Evolutionary conservation across 2,329 filamentous ascomycete species (phyloP).

Genomic region (Xylariales sp.): DNA sequence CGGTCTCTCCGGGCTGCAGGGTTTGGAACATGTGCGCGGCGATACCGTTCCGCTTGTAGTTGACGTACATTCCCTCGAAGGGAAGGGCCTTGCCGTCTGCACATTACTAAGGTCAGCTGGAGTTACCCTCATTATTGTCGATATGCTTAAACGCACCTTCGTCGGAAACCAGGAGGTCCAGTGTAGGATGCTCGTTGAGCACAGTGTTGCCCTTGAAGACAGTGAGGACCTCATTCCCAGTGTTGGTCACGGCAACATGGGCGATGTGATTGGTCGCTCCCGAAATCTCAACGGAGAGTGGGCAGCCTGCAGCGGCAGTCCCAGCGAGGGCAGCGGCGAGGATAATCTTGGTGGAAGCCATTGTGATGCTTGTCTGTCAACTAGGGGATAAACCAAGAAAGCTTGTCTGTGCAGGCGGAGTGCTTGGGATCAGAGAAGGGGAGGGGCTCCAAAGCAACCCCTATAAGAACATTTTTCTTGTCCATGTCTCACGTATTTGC

Average conservation of each 20-base stretch:
- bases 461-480: no score
- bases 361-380: no score
- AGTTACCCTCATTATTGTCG: background rate
- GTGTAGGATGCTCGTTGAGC: slow-evolving; percentile 3
- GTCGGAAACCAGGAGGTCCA: slow-evolving; percentile 4
- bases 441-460: no score
- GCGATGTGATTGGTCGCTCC: background rate
- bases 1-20: slow-evolving; percentile 5
- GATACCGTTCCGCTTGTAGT: slow-evolving; percentile 4
- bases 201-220: slow-evolving; percentile 8
- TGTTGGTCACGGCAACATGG: slow-evolving; percentile 6
- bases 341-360: slow-evolving; percentile 1
- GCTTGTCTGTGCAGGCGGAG: no score
- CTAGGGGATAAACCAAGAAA: no score
- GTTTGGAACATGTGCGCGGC: slow-evolving; percentile 6
- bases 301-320: slow-evolving; percentile 6
- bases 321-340: slow-evolving; percentile 4
- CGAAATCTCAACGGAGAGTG: slow-evolving; percentile 4
- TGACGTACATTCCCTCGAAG: slow-evolving; percentile 5
- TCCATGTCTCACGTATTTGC: no score
- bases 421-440: no score
- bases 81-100: slow-evolving; percentile 4
- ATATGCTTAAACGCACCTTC: background rate
- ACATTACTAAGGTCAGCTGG: background rate
- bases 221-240: slow-evolving; percentile 4